These are phyloP conservation scores for Colletotrichum sp. DNA, from an alignment of 2,329 filamentous ascomycete species.

Conservation along the genomic window DNA sequence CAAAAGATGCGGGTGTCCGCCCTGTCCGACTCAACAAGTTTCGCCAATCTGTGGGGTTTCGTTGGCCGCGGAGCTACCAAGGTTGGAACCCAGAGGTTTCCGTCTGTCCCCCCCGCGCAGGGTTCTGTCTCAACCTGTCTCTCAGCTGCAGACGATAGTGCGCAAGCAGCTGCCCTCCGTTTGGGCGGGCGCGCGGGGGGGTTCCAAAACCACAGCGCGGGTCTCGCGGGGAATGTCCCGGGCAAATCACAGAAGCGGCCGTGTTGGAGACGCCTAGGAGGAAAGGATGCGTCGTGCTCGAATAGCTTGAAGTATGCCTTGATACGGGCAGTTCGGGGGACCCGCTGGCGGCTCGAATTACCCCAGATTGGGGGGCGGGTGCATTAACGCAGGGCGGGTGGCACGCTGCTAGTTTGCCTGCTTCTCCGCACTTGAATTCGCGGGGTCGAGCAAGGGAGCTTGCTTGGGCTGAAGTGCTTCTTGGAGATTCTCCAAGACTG, in stretches of 20 bases:
- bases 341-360: constrained; percentile 18
- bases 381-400: background rate
- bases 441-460: background rate
- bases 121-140: background rate
- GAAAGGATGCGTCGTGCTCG: background rate
- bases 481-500: background rate
- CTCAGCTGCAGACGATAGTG: background rate
- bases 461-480: background rate
- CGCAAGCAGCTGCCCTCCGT: background rate
- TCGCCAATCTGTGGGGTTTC: background rate
- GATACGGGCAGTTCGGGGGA: background rate
- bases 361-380: background rate
- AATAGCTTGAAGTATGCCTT: background rate
- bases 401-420: background rate
- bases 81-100: background rate
- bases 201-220: background rate
- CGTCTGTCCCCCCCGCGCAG: background rate
- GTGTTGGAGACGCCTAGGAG: background rate
- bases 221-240: background rate
- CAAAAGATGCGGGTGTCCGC: background rate
- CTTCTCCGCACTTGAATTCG: constrained; percentile 10
- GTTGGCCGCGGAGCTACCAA: background rate
- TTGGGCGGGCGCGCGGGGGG: background rate
- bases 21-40: constrained; percentile 6
- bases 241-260: constrained; percentile 7